Conservation (phyloP, 2,329 filamentous ascomycete genomes). For the Xylaria sp. region DNA sequence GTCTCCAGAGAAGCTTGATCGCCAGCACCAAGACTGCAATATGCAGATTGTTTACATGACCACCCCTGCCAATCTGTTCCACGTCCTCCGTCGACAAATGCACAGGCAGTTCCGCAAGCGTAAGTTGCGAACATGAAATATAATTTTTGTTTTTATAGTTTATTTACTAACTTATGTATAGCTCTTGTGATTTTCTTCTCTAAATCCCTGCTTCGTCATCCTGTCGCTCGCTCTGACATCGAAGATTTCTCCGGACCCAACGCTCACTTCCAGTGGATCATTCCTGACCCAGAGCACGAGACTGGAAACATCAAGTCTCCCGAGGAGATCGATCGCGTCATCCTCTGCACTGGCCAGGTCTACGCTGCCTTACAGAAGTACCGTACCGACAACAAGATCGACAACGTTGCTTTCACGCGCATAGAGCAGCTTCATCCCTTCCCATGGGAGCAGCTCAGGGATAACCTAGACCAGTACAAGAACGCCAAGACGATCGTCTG, state of each 20-base stretch:
- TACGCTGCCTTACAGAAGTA: slow-evolving; percentile 91
- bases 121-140: slow-evolving; percentile 60
- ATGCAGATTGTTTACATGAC: slow-evolving; percentile 99
- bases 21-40: slow-evolving; percentile 99
- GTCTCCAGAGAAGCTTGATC: slow-evolving; percentile 84
- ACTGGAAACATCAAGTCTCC: slow-evolving; percentile 77
- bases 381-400: slow-evolving; percentile 85
- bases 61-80: slow-evolving; percentile 95
- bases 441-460: slow-evolving; percentile 96
- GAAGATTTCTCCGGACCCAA: slow-evolving; percentile 87
- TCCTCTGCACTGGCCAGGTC: slow-evolving; percentile 95
- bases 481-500: slow-evolving; percentile 98
- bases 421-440: slow-evolving; percentile 99
- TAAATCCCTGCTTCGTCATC: slow-evolving; percentile 94
- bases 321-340: slow-evolving; percentile 91
- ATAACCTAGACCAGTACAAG: slow-evolving; percentile 96
- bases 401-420: slow-evolving; percentile 92
- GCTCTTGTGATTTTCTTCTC: slow-evolving; percentile 98
- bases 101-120: slow-evolving; percentile 99
- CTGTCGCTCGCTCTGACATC: slow-evolving; percentile 86
- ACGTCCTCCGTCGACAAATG: slow-evolving; percentile 95
- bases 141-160: background rate
- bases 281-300: slow-evolving; percentile 87
- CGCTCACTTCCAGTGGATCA: slow-evolving; percentile 96
- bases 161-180: slow-evolving; percentile 52